phyloP scores from a whole-genome alignment of 176 grass and related monocot genomes.

The Oropetium thomaeum region DNA sequence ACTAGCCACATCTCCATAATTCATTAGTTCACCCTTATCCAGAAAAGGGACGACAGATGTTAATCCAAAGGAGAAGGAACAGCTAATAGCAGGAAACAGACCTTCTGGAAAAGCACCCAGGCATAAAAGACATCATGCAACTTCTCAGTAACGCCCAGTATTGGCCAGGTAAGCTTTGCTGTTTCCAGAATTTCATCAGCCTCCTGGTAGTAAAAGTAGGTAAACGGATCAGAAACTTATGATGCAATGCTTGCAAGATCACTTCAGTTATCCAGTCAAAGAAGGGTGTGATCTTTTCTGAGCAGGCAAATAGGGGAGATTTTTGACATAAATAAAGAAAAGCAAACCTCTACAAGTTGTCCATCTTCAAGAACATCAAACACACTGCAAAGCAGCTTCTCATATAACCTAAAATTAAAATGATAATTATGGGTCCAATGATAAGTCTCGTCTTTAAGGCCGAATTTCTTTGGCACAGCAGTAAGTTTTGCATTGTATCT shows the following conservation, averaged over 20 bases:
- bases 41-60: not conserved
- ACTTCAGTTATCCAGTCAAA: slow-evolving; percentile 18
- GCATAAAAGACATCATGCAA: slow-evolving; percentile 62
- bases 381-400: slow-evolving; percentile 77
- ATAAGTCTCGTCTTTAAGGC: slow-evolving; percentile 56
- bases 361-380: slow-evolving; percentile 97
- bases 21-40: not conserved
- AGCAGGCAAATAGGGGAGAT: slow-evolving; percentile 15
- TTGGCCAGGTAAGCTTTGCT: slow-evolving; percentile 66
- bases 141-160: slow-evolving; percentile 74
- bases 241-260: slow-evolving; percentile 32
- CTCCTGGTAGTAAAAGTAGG: slow-evolving; percentile 62
- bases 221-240: slow-evolving; percentile 38
- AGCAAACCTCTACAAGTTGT: slow-evolving; percentile 78
- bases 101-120: slow-evolving; percentile 88
- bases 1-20: slow-evolving; percentile 8
- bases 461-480: slow-evolving; percentile 48
- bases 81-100: slow-evolving; percentile 21
- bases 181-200: slow-evolving; percentile 77
- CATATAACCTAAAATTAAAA: slow-evolving; percentile 85
- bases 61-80: not conserved
- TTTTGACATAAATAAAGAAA: slow-evolving; percentile 22
- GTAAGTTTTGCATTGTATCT: slow-evolving; percentile 62
- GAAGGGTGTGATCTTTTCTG: not conserved
- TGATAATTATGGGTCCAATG: slow-evolving; percentile 73